Base-by-base conservation (phyloP, 768 basidiomycete species). In the Dacryopinax spathularia region DNA sequence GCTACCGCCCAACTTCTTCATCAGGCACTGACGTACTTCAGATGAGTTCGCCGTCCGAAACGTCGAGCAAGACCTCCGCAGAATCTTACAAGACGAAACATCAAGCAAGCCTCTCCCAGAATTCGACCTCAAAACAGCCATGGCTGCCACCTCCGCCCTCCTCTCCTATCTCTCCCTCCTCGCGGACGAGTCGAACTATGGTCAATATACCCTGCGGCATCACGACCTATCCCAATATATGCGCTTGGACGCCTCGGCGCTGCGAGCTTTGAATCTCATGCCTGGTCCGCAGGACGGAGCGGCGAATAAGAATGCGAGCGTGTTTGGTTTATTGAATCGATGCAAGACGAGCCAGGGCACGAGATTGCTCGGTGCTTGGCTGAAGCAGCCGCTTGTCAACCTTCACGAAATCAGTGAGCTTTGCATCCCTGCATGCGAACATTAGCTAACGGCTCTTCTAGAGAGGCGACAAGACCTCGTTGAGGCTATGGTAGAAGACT, bases 261-360 rank as follows among this genome's bases (percentile, higher is more conserved):
- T 98, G 18, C 82, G 88, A 60, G 96, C 96, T 0, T 76, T 99
- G 27, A 91, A 91, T 69, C 76, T 98, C 16, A 83, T 88, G 29
- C 91, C 93, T 62, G 78, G 81, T 27, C 82, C 84, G 1, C 82
- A 83, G 25, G 84, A 84, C 62, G 59, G 69, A 69, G 81, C 80
- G 6, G 77, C 82, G 1, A 85, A 84, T 62, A 87, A 89, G 70
- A 93, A 88, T 66, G 89, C 88, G 33, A 94, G 91, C 2, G 73
- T 99, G 4, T 84, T 93, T 62, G 93, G 93, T 0, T 76, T 96
- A 7, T 75, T 99, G 64, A 96, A 98, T 73, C 89, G 89, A 69
- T 96, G 95, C 78, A 96, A 96, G 75, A 98, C 96, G 0, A 84
- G 90, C 0, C 96, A 99, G 71, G 96, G 96, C 0, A 85, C 89